These are phyloP conservation scores for Kazachstania viticola DNA, from an alignment of 805 yeast species.

Conservation along the genomic window DNA sequence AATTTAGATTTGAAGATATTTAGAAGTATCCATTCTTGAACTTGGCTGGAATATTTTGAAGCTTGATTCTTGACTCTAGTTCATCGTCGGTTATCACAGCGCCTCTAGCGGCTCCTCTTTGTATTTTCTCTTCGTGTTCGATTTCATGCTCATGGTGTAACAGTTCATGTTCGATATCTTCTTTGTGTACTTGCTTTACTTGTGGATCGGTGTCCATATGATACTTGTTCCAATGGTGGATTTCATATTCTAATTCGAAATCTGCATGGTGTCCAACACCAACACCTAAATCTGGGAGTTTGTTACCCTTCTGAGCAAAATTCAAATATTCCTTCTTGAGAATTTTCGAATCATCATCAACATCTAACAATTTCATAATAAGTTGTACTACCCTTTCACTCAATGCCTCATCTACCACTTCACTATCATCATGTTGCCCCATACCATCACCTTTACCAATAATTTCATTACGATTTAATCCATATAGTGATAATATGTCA, in stretches of 20 bases:
- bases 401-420: conserved; percentile 44
- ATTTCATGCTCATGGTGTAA: conserved; percentile 80
- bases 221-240: conserved; percentile 84
- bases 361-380: conserved; percentile 52
- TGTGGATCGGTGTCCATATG: conserved; percentile 76
- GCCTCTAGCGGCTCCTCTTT: conserved; percentile 26
- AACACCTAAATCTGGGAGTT: conserved; percentile 81
- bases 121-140: conserved; percentile 38
- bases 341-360: conserved; percentile 52
- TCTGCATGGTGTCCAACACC: conserved; percentile 94
- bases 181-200: conserved; percentile 67
- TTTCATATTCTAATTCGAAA: conserved; percentile 86
- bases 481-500: conserved; percentile 76
- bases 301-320: conserved; percentile 50
- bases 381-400: conserved; percentile 41
- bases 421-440: conserved; percentile 65
- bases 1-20: no score
- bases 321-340: conserved; percentile 58
- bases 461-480: conserved; percentile 56
- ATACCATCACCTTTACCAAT: conserved; percentile 87
- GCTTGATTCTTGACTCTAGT: conserved; percentile 29
- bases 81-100: conserved; percentile 30
- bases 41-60: conserved; percentile 30
- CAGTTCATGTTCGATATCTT: conserved; percentile 78
- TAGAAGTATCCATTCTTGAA: conserved; percentile 22